Evolutionary conservation across 495 filamentous ascomycete genomes (phyloP), one percentile per base, ranked within the genome.

Genomic region (Acidiella bohemica): DNA sequence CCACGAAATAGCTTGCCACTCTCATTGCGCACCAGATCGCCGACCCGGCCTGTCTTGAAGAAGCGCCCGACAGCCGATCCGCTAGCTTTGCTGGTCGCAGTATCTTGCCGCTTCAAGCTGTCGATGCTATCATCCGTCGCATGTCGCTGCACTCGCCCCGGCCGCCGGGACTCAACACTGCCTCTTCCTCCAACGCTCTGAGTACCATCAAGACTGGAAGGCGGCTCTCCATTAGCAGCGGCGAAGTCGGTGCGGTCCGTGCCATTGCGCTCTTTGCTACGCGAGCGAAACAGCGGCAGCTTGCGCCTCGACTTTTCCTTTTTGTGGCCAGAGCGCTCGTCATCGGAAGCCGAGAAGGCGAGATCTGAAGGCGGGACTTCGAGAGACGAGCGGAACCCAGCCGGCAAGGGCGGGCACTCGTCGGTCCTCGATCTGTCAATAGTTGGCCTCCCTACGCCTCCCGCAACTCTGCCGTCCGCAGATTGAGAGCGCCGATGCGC

Each of bases 11-110:
- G 57, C 17, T 54, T 54, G 5, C 55, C 50, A 9, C 52, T 39
- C 38, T 59, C 59, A 22, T 31, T 42, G 13, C 57, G 53, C 9
- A 61, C 51, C 1, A 58, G 16, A 4, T 51, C 47, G 8, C 55
- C 50, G n/a, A 56, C 36, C n/a, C 53, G 47, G 18, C 55, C 39
- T 22, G 51, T 53, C 43, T 59, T 59, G 41, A 63, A 54, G 25
- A 63, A 57, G 5, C 58, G 49, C 1, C 50, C 46, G 5, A 62
- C 52, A 12, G 46, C 47, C 5, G 55, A 59, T 28, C 44, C 46
- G 2, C 36, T 20, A 2, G 56, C 55, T 25, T 46, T 53, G 22
- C 14, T 25, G 5, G 28, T 21, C 5, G 20, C 21, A 4, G 38
- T 46, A 20, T 32, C 42, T 14, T 31, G 30, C 3, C 50, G 45